phyloP scores from a whole-genome alignment of 2,329 filamentous ascomycete genomes.

The Lachnum nothofagi region DNA sequence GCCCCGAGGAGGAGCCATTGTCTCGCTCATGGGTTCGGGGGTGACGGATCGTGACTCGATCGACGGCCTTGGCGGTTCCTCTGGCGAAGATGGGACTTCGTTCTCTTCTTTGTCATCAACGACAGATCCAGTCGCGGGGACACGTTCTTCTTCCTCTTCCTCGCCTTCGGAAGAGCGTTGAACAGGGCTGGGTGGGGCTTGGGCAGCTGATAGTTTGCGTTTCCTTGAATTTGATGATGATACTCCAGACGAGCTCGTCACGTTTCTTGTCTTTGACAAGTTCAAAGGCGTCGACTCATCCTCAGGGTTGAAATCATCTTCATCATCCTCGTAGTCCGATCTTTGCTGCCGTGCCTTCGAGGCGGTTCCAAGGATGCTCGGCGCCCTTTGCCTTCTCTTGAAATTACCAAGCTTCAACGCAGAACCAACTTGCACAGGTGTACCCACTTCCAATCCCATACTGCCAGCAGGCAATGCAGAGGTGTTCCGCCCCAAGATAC shows the following conservation, averaged over 20 bases:
- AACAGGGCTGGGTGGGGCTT: conserved; percentile 27
- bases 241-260: conserved; percentile 29
- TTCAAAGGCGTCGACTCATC: conserved; percentile 65
- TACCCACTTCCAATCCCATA: conserved; percentile 25
- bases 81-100: conserved; percentile 8
- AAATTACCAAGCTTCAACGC: conserved; percentile 52
- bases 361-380: conserved; percentile 51
- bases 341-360: conserved; percentile 33
- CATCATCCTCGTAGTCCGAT: conserved; percentile 39
- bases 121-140: conserved; percentile 24
- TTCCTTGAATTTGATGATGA: conserved; percentile 44
- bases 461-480: conserved; percentile 22
- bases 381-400: conserved; percentile 52
- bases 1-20: conserved; percentile 33
- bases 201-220: conserved; percentile 41
- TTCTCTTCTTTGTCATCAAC: conserved; percentile 20
- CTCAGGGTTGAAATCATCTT: conserved; percentile 55
- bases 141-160: conserved; percentile 20
- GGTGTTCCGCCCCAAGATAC: conserved; percentile 29
- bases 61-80: conserved; percentile 16
- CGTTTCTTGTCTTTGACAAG: conserved; percentile 39
- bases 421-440: conserved; percentile 31
- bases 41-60: conserved; percentile 23
- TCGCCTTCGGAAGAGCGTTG: conserved; percentile 10
- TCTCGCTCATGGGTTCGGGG: conserved; percentile 30